Evolutionary conservation across 1,284 basidiomycete species (phyloP), one percentile per base, ranked within the genome.

Genomic region (Papiliotrema fonsecae): DNA sequence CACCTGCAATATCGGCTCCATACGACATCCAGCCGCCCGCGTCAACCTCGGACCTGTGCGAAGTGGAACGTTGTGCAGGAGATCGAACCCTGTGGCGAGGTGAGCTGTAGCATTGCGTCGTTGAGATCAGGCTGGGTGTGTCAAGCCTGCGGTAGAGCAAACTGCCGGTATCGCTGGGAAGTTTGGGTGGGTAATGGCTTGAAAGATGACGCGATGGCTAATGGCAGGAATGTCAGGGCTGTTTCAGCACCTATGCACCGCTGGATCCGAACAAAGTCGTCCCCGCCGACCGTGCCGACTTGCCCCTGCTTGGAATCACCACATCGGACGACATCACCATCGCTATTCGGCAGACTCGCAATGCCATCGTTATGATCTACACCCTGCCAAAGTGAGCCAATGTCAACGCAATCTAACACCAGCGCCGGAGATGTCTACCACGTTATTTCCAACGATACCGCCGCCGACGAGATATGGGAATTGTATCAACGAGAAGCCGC

Each of bases 141-240:
- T 39, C 40, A 42, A 11, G 45, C 28, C 18, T 70, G 68, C 39
- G 65, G 64, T 6, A 49, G 68, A n/a, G 68, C 68, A 2, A 70
- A 70, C 55, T 67, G 64, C 42, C 57, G 69, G 30, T 64, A 60
- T 43, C 51, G 64, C 9, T 70, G 69, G 69, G 67, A 70, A 46
- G 54, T 63, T 25, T 64, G 58, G 62, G 64, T 64, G 43, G 49
- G 63, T 44, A 9, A n/a, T n/a, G n/a, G n/a, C n/a, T n/a, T 30
- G 25, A 13, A 16, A 16, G 16, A 3, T 34, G n/a, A 16, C 18
- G 28, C 18, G 52, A 35, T 37, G 24, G 21, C 26, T 24, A 44
- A 10, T 1, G 30, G 18, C 37, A 64, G 60, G 58, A 62, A 55
- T 65, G 61, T 40, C 43, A 41, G 24, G 30, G 42, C 22, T 65